Conservation (phyloP, 305 asterid genomes). For the Fraxinus xanthoxyloides region DNA sequence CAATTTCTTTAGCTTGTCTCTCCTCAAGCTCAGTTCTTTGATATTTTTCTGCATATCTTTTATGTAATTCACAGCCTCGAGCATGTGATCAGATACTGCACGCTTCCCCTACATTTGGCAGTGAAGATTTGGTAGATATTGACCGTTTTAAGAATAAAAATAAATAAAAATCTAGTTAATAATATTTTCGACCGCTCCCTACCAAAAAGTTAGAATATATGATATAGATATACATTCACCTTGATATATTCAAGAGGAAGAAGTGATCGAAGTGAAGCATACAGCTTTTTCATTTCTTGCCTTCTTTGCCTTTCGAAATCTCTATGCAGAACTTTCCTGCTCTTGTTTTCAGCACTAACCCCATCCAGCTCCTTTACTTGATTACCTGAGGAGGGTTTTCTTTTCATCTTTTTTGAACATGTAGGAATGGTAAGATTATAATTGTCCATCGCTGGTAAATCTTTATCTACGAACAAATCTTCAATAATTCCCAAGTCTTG, state of each 20-base stretch:
- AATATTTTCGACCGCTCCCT: background rate
- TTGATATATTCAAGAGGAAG: conserved; percentile 45
- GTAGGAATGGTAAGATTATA: background rate
- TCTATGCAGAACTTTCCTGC: conserved; percentile 39
- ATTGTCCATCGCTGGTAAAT: background rate
- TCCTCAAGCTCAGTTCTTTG: conserved; percentile 34
- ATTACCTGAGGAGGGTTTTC: background rate
- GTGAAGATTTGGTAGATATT: background rate
- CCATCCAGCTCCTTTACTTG: background rate
- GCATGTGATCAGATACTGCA: conserved; percentile 46
- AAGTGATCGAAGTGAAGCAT: conserved; percentile 46
- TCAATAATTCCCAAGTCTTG: background rate
- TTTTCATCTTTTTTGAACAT: background rate
- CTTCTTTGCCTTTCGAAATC: conserved; percentile 57
- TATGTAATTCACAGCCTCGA: conserved; percentile 46
- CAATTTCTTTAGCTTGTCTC: conserved; percentile 36
- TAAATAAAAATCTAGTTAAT: background rate
- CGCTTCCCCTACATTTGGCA: conserved; percentile 42
- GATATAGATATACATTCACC: conserved; percentile 26
- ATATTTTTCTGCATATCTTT: conserved; percentile 36
- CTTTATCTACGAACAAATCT: conserved; percentile 2
- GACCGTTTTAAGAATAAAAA: background rate
- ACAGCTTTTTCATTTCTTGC: conserved; percentile 52
- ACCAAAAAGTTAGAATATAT: background rate
- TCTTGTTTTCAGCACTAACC: background rate